Base-by-base conservation (phyloP, 2,329 filamentous ascomycete species). In the Fusarium sp. region DNA sequence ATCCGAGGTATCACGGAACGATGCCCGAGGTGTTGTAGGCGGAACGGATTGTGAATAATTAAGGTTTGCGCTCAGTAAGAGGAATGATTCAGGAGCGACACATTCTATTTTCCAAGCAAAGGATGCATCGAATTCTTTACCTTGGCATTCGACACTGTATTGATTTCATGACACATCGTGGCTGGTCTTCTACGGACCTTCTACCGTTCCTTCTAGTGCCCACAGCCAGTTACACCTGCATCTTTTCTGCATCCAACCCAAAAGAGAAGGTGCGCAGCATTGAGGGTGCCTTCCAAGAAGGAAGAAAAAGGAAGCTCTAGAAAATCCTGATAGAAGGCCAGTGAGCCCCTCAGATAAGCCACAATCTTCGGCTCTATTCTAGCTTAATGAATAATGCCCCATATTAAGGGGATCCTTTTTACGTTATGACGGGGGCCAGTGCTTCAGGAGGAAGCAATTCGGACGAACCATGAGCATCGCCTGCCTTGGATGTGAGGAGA, bases 261-360 rank as follows among this genome's bases (percentile, higher is more conserved):
- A 70, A 68, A 20, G 38, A 71, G 67, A 70, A 70, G 67, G 67
- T 71, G 67, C 46, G 25, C 58, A 67, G 38, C 67, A 70, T 47
- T 47, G 44, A 69, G 30, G 43, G 43, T 46, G 46, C 38, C 46
- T 49, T 62, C 54, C 43, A 55, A 49, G 58, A 53, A 70, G 34
- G 53, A 58, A 57, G 54, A 54, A 62, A 52, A 67, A 60, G 62
- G 63, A 71, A 65, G 67, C 67, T 71, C 52, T 68, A 43, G 67
- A 70, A 65, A 60, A 46, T 25, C n/a, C 29, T 43, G 51, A 67
- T 45, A 57, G 56, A 69, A 69, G 58, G 54, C 49, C 41, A 30
- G 30, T 48, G 44, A 56, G 27, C 30, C 43, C 58, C 44, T 59
- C 49, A 24, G 52, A 62, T 55, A 57, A 67, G 57, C 40, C 63